Evolutionary conservation across 2,329 filamentous ascomycete genomes (phyloP).

Genomic region (Rosellinia necatrix): DNA sequence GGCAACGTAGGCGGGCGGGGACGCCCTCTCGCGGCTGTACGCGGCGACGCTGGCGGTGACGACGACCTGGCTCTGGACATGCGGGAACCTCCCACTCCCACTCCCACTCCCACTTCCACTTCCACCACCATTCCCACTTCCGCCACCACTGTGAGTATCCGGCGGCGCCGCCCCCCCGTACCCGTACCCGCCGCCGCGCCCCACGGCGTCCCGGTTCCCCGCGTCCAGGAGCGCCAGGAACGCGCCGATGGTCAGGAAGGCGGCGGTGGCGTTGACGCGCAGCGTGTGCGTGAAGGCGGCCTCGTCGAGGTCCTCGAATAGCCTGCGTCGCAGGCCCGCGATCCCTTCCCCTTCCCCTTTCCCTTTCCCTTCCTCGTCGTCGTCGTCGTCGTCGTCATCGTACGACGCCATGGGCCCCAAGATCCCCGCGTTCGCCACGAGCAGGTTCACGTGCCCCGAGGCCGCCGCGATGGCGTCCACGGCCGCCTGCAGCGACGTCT

Average conservation of each 20-base stretch:
- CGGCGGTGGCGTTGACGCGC: conserved; percentile 65
- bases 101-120: too few species aligned
- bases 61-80: conserved; percentile 52
- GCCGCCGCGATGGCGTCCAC: conserved; percentile 59
- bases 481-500: conserved; percentile 60
- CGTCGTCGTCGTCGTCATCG: conserved; percentile 56
- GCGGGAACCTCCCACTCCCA: conserved; percentile 24
- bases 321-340: conserved; percentile 35
- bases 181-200: conserved; percentile 37
- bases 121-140: background rate
- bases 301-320: conserved; percentile 46
- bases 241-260: conserved; percentile 70
- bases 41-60: conserved; percentile 68
- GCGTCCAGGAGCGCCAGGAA: conserved; percentile 70
- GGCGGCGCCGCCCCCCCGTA: conserved; percentile 25
- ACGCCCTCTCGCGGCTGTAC: conserved; percentile 9
- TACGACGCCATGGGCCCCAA: conserved; percentile 47
- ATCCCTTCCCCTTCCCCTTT: too few species aligned
- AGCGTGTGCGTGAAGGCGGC: conserved; percentile 63
- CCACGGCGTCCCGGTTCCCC: conserved; percentile 52
- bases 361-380: too few species aligned
- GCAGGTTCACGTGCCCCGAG: conserved; percentile 53
- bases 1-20: conserved; percentile 8
- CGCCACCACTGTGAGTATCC: too few species aligned
- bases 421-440: conserved; percentile 24